phyloP scores from a whole-genome alignment of 345 rosid species.

The Clausena lansium region DNA sequence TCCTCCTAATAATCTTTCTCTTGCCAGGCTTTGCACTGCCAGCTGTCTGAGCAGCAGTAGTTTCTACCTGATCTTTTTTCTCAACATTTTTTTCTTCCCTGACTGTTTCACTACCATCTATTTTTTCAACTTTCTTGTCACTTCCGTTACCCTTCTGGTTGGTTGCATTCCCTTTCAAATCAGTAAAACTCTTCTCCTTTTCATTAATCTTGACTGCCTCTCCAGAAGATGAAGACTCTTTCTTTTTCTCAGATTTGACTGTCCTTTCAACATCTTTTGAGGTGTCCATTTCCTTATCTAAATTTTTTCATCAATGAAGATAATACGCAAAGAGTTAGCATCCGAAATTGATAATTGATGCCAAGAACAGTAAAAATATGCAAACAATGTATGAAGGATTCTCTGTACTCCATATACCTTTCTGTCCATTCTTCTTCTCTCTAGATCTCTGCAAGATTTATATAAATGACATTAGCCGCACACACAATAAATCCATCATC shows the following conservation, averaged over 20 bases:
- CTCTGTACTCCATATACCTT: slow-evolving; percentile 44
- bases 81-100: slow-evolving; percentile 36
- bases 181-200: slow-evolving; percentile 35
- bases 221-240: slow-evolving; percentile 34
- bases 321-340: background rate
- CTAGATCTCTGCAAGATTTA: slow-evolving; percentile 42
- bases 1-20: slow-evolving; percentile 74
- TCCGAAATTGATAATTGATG: slow-evolving; percentile 5
- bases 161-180: slow-evolving; percentile 35
- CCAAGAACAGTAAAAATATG: slow-evolving; percentile 3
- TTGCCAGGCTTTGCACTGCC: slow-evolving; percentile 54
- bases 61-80: slow-evolving; percentile 39
- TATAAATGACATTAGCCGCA: slow-evolving; percentile 10
- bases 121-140: slow-evolving; percentile 32
- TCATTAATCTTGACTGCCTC: slow-evolving; percentile 18
- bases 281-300: slow-evolving; percentile 39
- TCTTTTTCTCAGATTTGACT: slow-evolving; percentile 36
- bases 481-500: background rate
- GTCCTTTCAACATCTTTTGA: slow-evolving; percentile 37
- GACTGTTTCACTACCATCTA: slow-evolving; percentile 27
- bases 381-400: background rate
- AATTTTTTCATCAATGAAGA: background rate
- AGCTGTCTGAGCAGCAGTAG: slow-evolving; percentile 37
- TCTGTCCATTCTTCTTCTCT: slow-evolving; percentile 51
- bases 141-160: slow-evolving; percentile 29